These are phyloP conservation scores for Penicillium samsonianum DNA, from an alignment of 495 filamentous ascomycete genomes.

Conservation along the genomic window DNA sequence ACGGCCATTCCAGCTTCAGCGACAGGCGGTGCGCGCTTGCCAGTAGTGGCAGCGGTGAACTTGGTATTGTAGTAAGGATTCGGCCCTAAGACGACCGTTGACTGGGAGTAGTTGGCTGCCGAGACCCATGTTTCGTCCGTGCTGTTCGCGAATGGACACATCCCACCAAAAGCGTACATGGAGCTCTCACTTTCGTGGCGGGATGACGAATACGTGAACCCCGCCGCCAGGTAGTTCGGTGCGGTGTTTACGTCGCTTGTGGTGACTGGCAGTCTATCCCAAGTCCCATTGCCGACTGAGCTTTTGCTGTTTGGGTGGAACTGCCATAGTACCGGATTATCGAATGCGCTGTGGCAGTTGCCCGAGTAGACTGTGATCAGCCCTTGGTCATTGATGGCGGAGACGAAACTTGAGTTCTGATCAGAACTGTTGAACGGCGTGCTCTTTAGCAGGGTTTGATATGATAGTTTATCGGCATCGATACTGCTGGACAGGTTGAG, in stretches of 20 bases:
- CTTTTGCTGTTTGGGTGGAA: constrained; percentile 47
- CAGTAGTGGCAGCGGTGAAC: constrained; percentile 43
- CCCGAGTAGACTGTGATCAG: constrained; percentile 70
- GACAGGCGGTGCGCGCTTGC: constrained; percentile 62
- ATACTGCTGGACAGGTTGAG: constrained; percentile 64
- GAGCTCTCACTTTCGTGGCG: constrained; percentile 48
- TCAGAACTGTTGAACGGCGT: constrained; percentile 63
- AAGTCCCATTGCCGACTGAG: constrained; percentile 55
- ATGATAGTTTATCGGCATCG: constrained; percentile 49
- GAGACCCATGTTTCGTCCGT: constrained; percentile 55
- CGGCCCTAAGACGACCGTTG: constrained; percentile 60
- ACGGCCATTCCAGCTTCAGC: constrained; percentile 86
- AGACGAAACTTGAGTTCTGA: constrained; percentile 54
- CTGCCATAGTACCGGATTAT: constrained; percentile 53
- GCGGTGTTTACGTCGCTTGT: constrained; percentile 33
- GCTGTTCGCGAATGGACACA: constrained; percentile 66
- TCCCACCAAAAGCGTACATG: constrained; percentile 83
- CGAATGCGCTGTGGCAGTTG: constrained; percentile 54
- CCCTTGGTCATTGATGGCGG: constrained; percentile 64
- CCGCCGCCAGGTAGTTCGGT: constrained; percentile 67
- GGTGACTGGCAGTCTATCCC: constrained; percentile 43
- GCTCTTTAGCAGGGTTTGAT: constrained; percentile 57
- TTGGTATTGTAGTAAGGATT: constrained; percentile 18
- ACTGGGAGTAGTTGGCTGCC: constrained; percentile 72
- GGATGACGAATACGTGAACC: constrained; percentile 66